Evolutionary conservation across 805 yeast genomes (phyloP).

Genomic region (Saccharomycopsis sp.): DNA sequence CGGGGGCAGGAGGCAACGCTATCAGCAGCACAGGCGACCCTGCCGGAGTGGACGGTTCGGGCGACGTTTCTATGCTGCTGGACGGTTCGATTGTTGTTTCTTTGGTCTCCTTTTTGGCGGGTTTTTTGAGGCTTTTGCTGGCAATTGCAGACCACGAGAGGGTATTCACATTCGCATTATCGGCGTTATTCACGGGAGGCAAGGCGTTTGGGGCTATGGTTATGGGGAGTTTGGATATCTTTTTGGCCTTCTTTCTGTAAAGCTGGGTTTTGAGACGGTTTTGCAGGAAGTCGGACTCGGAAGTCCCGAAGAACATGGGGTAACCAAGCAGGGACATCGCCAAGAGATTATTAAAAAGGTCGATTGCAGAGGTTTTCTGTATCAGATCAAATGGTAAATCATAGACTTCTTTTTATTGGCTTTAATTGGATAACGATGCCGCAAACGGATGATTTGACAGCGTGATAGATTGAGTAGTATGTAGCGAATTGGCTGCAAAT

Average conservation of each 20-base stretch:
- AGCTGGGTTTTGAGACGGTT: conserved; percentile 5
- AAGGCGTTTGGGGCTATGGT: neutral
- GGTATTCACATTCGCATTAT: conserved; percentile 5
- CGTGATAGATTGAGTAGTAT: too few species aligned
- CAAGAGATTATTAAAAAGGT: too few species aligned
- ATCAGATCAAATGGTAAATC: too few species aligned
- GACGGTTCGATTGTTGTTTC: neutral
- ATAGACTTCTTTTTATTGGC: too few species aligned
- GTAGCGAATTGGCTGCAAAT: too few species aligned
- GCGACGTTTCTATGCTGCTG: neutral
- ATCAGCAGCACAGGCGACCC: neutral
- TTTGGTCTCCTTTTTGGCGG: neutral
- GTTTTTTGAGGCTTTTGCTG: conserved; percentile 1
- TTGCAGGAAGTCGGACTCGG: conserved; percentile 6
- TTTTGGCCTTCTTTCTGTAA: conserved; percentile 3
- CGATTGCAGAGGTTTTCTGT: too few species aligned
- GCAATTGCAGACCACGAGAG: conserved; percentile 9
- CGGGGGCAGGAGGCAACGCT: conserved; percentile 3
- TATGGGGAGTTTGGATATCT: neutral
- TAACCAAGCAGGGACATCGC: neutral
- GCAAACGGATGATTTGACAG: too few species aligned
- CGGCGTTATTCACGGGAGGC: too few species aligned
- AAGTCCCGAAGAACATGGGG: conserved; percentile 16
- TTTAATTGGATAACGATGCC: too few species aligned
- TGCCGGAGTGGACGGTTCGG: neutral